These are phyloP conservation scores for Aspergillus nomiae DNA, from an alignment of 2,329 filamentous ascomycete species.

Conservation along the genomic window DNA sequence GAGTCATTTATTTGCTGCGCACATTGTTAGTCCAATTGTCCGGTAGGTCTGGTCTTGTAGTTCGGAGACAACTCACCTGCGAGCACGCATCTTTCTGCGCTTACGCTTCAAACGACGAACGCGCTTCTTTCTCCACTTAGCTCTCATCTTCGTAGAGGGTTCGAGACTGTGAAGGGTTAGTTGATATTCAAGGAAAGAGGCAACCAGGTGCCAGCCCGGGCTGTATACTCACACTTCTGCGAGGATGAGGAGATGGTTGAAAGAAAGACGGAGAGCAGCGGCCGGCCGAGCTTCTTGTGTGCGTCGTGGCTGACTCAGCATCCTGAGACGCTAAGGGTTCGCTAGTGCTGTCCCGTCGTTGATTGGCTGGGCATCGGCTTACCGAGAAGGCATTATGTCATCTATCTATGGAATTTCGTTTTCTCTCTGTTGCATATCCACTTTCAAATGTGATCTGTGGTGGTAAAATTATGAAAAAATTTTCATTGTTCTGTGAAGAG, in stretches of 20 bases:
- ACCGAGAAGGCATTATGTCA: constrained; percentile 24
- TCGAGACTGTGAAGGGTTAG: constrained; percentile 28
- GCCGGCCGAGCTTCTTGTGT: constrained; percentile 42
- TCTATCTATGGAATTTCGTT: not conserved
- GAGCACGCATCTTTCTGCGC: constrained; percentile 99
- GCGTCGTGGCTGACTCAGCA: constrained; percentile 44
- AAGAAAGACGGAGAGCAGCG: constrained; percentile 38
- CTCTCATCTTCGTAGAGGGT: constrained; percentile 68
- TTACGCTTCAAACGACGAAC: constrained; percentile 99
- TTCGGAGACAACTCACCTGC: constrained; percentile 71
- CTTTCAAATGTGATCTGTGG: not conserved
- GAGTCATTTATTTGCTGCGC: constrained; percentile 68
- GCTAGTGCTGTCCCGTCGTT: constrained; percentile 19
- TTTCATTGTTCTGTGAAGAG: not conserved
- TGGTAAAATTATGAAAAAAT: not conserved
- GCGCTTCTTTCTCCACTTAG: constrained; percentile 99
- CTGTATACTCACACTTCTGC: constrained; percentile 42
- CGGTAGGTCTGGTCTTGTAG: not conserved
- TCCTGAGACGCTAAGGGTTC: constrained; percentile 32
- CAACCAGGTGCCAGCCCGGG: constrained; percentile 2
- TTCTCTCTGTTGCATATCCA: not conserved
- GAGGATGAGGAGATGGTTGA: constrained; percentile 49
- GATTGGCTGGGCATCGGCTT: constrained; percentile 22
- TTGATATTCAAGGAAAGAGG: constrained; percentile 14
- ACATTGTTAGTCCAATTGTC: constrained; percentile 28